Conservation (phyloP, 352 stramenopile species). For the Phytophthora syringae region DNA sequence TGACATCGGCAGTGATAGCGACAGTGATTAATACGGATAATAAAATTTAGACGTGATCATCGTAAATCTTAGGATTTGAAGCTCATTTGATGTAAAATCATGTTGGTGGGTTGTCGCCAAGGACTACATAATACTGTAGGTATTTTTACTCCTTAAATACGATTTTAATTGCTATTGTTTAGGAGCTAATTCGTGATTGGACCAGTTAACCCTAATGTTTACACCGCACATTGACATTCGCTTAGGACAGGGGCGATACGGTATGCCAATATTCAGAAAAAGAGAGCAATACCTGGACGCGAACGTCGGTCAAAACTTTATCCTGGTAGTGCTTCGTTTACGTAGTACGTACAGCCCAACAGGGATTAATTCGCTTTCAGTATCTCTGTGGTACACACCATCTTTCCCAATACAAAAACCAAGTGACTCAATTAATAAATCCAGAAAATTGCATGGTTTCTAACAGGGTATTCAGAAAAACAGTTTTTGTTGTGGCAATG, state of each 20-base stretch:
- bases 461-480: no score
- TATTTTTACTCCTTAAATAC: background rate
- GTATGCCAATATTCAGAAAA: no score
- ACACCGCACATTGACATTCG: background rate
- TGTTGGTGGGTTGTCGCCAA: constrained; percentile 1
- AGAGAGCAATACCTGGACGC: no score
- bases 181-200: background rate
- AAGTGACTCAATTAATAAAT: no score
- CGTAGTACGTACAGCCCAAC: no score
- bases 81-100: background rate
- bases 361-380: no score
- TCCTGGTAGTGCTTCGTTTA: no score
- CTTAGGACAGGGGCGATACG: background rate
- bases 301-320: no score
- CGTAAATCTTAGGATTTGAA: background rate
- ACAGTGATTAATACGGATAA: constrained; percentile 1
- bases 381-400: no score
- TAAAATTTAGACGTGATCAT: background rate
- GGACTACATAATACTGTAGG: constrained; percentile 9
- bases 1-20: constrained; percentile 6
- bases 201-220: background rate
- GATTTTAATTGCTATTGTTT: background rate
- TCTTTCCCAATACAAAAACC: no score
- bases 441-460: no score
- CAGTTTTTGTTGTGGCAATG: no score